Evolutionary conservation across 2,329 filamentous ascomycete species (phyloP).

Genomic region (Diaporthe sp.): DNA sequence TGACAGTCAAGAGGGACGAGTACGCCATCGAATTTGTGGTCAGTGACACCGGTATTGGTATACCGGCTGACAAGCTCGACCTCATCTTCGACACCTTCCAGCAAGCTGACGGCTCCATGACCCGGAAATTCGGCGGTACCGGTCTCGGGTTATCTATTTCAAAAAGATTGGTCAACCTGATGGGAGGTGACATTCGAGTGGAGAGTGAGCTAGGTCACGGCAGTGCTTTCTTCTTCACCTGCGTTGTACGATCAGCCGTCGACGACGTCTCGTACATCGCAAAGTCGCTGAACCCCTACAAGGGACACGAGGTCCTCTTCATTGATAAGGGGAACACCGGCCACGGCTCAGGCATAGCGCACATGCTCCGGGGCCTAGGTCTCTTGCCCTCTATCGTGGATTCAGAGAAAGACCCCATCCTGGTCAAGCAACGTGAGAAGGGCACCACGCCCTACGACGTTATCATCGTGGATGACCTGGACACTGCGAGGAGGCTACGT

Average conservation of each 20-base stretch:
- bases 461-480: slow-evolving; percentile 94
- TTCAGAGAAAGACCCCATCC: slow-evolving; percentile 76
- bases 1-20: slow-evolving; percentile 79
- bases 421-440: slow-evolving; percentile 65
- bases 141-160: slow-evolving; percentile 95
- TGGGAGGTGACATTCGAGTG: slow-evolving; percentile 97
- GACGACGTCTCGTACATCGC: slow-evolving; percentile 83
- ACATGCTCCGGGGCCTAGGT: slow-evolving; percentile 83
- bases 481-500: slow-evolving; percentile 87
- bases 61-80: slow-evolving; percentile 93
- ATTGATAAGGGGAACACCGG: slow-evolving; percentile 91
- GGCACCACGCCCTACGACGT: slow-evolving; percentile 86
- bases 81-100: slow-evolving; percentile 99
- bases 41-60: slow-evolving; percentile 96
- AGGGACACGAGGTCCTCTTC: slow-evolving; percentile 91
- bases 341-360: slow-evolving; percentile 80
- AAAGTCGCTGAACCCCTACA: slow-evolving; percentile 90
- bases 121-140: slow-evolving; percentile 94
- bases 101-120: slow-evolving; percentile 97
- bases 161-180: slow-evolving; percentile 92
- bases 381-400: slow-evolving; percentile 88
- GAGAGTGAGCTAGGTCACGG: slow-evolving; percentile 92
- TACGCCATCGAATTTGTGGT: slow-evolving; percentile 97
- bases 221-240: slow-evolving; percentile 97
- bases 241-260: slow-evolving; percentile 86